Percentiles rank a stretch among this genome's conserved stretches.
These are phyloP conservation scores for Paspalum notatum DNA, from an alignment of 176 grass and related monocot genomes.

Conservation along the genomic window DNA sequence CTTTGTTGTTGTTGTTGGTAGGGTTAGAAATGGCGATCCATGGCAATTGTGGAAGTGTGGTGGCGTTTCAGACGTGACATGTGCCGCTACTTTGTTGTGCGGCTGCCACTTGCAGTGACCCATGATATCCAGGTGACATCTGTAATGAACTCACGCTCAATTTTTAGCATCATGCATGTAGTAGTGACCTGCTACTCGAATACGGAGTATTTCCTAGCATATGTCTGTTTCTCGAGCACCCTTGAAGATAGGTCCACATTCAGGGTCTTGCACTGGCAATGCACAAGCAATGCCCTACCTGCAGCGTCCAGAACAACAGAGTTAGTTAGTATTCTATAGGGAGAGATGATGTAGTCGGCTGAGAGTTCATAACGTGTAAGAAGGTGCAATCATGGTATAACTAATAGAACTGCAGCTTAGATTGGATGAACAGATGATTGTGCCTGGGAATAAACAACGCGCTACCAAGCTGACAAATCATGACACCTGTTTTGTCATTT, in stretches of 20 bases:
- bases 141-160: conserved; percentile 16
- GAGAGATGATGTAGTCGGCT: neutral
- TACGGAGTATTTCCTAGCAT: too few species aligned
- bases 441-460: neutral
- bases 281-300: neutral
- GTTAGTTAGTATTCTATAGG: conserved; percentile 21
- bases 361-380: conserved; percentile 14
- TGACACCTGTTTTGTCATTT: neutral
- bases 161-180: neutral
- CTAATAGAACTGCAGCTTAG: neutral
- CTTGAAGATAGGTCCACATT: neutral
- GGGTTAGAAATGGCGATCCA: conserved; percentile 13
- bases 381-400: conserved; percentile 7
- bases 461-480: neutral
- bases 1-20: conserved; percentile 2
- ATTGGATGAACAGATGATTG: conserved; percentile 1
- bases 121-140: conserved; percentile 22
- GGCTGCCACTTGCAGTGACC: conserved; percentile 38
- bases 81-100: conserved; percentile 27
- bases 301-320: neutral
- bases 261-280: neutral
- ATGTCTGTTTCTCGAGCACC: neutral
- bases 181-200: neutral
- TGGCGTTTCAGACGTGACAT: conserved; percentile 49
- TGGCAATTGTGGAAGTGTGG: conserved; percentile 43